phyloP scores from a whole-genome alignment of 331 rosid species.

The Malus hybrid region DNA sequence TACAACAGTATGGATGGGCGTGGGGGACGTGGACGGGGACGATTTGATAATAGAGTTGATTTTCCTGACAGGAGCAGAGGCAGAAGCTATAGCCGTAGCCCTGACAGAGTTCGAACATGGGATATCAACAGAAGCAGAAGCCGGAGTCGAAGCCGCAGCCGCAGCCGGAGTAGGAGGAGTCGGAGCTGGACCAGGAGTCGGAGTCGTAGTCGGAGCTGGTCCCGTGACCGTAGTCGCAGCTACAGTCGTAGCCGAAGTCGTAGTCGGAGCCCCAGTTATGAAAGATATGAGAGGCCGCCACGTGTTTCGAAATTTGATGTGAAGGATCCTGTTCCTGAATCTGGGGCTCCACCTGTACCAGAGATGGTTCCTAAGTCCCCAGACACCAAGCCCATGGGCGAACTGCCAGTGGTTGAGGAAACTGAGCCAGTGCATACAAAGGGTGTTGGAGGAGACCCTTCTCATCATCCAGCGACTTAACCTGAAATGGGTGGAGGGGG shows the following conservation, averaged over 20 bases:
- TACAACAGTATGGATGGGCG: conserved; percentile 52
- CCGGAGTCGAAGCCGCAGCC: conserved; percentile 42
- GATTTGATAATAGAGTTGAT: conserved; percentile 80
- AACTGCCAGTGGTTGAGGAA: conserved; percentile 19
- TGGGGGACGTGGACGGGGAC: conserved; percentile 87
- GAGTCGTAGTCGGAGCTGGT: conserved; percentile 50
- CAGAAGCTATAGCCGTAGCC: conserved; percentile 85
- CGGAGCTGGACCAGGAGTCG: conserved; percentile 27
- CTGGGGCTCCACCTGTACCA: conserved; percentile 31
- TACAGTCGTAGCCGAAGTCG: conserved; percentile 35
- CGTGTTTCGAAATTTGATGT: conserved; percentile 21
- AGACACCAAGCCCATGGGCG: conserved; percentile 20
- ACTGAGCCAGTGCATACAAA: conserved; percentile 24
- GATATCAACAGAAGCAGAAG: conserved; percentile 55
- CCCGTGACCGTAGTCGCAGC: conserved; percentile 49
- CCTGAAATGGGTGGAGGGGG: conserved; percentile 1
- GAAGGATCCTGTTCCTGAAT: conserved; percentile 20
- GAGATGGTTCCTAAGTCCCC: conserved; percentile 25
- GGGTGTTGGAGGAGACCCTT: conserved; percentile 21
- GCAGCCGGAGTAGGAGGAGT: conserved; percentile 44
- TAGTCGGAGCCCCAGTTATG: conserved; percentile 36
- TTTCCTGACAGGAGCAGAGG: conserved; percentile 50
- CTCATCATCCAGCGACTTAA: conserved; percentile 22
- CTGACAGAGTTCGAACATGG: conserved; percentile 84
- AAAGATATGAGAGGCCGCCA: conserved; percentile 36